phyloP scores from a whole-genome alignment of 2,329 filamentous ascomycete species.

The Sclerotiophoma versabilis region DNA sequence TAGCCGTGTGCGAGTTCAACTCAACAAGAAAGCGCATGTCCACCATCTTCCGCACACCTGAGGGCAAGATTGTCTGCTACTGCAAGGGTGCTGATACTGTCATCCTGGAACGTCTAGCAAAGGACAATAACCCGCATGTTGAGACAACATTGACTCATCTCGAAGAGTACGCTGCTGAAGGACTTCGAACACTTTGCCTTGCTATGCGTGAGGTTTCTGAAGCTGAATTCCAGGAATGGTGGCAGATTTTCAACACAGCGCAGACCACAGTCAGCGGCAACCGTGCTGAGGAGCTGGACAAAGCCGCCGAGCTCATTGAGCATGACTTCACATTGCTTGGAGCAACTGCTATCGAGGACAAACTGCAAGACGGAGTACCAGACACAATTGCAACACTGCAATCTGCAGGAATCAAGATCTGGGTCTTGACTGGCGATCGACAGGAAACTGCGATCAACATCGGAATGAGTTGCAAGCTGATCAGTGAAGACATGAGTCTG shows the following conservation, averaged over 20 bases:
- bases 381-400: constrained; percentile 98
- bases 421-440: constrained; percentile 95
- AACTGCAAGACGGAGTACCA: constrained; percentile 93
- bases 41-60: constrained; percentile 92
- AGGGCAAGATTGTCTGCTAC: constrained; percentile 92
- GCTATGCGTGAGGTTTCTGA: constrained; percentile 94
- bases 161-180: constrained; percentile 98
- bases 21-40: constrained; percentile 98
- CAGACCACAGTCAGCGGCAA: constrained; percentile 90
- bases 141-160: constrained; percentile 91
- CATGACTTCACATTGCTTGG: constrained; percentile 89
- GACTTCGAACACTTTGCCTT: constrained; percentile 90
- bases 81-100: constrained; percentile 98
- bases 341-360: constrained; percentile 96
- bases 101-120: constrained; percentile 86
- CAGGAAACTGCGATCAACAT: constrained; percentile 99
- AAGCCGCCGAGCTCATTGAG: constrained; percentile 95
- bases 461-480: constrained; percentile 98
- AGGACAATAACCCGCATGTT: constrained; percentile 79
- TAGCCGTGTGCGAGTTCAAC: constrained; percentile 99
- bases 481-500: constrained; percentile 98
- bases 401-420: constrained; percentile 96
- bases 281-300: constrained; percentile 93
- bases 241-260: constrained; percentile 83
- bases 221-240: constrained; percentile 87